Evolutionary conservation across 73 alveolate genomes (phyloP).

Genomic region (Breviolum minutum): DNA sequence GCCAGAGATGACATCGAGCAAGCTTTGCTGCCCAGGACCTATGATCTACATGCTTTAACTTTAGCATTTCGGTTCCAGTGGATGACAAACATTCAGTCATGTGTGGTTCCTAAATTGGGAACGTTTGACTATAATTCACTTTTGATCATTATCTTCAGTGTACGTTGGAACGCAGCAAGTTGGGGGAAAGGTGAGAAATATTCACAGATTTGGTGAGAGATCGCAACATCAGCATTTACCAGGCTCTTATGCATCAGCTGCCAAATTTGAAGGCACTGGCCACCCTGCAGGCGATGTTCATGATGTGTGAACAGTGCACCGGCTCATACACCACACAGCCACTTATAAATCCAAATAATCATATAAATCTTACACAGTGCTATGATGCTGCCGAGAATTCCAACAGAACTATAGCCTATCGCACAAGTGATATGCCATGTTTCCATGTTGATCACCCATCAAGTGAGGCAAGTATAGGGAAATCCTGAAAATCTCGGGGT

Average conservation of each 20-base stretch:
- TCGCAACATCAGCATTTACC: not conserved
- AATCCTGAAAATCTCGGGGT: not conserved
- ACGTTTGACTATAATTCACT: too few relatives aligned
- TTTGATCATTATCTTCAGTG: too few relatives aligned
- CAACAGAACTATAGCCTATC: not conserved
- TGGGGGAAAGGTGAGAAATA: too few relatives aligned
- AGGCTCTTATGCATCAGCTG: not conserved
- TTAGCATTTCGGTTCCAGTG: not conserved
- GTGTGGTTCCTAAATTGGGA: too few relatives aligned
- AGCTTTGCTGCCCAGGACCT: not conserved
- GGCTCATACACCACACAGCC: not conserved
- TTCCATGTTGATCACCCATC: too few relatives aligned
- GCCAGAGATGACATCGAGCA: not conserved
- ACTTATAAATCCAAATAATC: not conserved
- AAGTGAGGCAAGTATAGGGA: too few relatives aligned
- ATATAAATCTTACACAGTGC: too few relatives aligned
- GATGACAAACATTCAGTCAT: too few relatives aligned
- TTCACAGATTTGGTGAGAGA: too few relatives aligned
- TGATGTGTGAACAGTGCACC: not conserved
- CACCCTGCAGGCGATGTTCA: not conserved
- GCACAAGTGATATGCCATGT: too few relatives aligned
- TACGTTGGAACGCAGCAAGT: too few relatives aligned
- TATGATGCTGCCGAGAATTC: not conserved
- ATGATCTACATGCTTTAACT: not conserved
- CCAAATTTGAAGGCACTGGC: conserved; percentile 27